Conservation (phyloP, 139 green algal species). For the Marvania coccoides region DNA sequence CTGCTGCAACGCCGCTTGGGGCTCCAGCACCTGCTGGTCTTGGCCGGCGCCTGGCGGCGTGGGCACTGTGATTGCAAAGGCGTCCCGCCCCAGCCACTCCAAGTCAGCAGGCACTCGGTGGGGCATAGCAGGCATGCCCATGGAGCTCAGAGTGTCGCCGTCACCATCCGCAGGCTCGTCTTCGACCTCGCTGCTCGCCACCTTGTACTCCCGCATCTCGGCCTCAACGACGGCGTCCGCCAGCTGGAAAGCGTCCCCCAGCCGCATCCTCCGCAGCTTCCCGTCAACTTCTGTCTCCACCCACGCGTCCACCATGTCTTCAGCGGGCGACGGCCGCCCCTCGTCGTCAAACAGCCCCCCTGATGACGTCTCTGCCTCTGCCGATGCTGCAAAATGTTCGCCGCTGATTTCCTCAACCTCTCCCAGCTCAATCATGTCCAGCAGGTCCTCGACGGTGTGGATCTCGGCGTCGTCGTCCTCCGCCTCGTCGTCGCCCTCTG, state of each 20-base stretch:
- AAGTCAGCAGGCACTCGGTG: slow-evolving; percentile 34
- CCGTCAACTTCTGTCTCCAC: background rate
- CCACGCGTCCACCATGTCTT: background rate
- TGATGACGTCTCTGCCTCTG: slow-evolving; percentile 1
- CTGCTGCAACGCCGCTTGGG: background rate
- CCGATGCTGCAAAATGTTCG: background rate
- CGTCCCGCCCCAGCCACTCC: slow-evolving; percentile 32
- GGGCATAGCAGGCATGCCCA: slow-evolving; percentile 3
- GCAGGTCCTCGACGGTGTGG: slow-evolving; percentile 22
- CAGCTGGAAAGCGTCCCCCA: too few relatives aligned
- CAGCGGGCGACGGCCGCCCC: background rate
- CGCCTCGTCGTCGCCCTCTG: background rate
- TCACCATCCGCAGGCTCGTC: too few relatives aligned
- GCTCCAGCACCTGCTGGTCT: background rate
- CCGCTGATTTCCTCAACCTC: background rate
- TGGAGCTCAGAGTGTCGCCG: background rate
- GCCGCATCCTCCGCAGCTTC: background rate
- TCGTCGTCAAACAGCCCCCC: background rate
- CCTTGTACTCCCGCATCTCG: too few relatives aligned
- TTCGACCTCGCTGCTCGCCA: too few relatives aligned
- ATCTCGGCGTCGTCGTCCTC: slow-evolving; percentile 11
- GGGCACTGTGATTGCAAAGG: slow-evolving; percentile 30
- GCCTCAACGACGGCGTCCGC: too few relatives aligned
- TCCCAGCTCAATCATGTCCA: background rate
- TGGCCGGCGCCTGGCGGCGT: background rate